Conservation (phyloP, 768 basidiomycete genomes). For the Favolaschia claudopus region DNA sequence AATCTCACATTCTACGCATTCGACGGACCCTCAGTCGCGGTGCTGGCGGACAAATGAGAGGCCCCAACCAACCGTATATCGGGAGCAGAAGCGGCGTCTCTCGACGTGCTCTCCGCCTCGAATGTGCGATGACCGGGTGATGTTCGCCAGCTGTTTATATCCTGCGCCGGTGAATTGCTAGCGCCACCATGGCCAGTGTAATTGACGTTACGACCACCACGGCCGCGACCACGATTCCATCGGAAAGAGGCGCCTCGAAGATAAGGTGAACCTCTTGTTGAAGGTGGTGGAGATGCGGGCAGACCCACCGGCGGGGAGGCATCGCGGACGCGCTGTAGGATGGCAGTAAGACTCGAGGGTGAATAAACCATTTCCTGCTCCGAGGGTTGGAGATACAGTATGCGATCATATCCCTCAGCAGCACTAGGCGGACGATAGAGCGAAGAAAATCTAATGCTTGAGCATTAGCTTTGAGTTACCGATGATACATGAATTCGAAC, state of each 20-base stretch:
- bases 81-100: no score
- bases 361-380: slow-evolving; percentile 58
- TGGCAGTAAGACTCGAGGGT: slow-evolving; percentile 55
- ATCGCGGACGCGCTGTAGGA: slow-evolving; percentile 59
- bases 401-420: slow-evolving; percentile 72
- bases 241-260: slow-evolving; percentile 30
- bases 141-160: slow-evolving; percentile 10
- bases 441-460: no score
- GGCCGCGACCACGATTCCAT: slow-evolving; percentile 31
- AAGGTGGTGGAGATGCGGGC: slow-evolving; percentile 25
- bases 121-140: slow-evolving; percentile 6
- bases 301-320: slow-evolving; percentile 39
- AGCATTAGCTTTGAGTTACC: no score
- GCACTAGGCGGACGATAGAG: slow-evolving; percentile 64
- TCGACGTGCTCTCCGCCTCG: no score
- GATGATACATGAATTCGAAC: no score
- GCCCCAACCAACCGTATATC: background rate
- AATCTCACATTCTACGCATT: slow-evolving; percentile 1
- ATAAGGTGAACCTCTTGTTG: slow-evolving; percentile 26
- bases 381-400: slow-evolving; percentile 53
- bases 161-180: slow-evolving; percentile 17
- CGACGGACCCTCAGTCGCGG: background rate
- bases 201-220: slow-evolving; percentile 25
- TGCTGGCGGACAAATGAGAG: background rate
- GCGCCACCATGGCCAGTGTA: slow-evolving; percentile 8